Evolutionary conservation across 768 basidiomycete species (phyloP).

Genomic region (Mycena leptocephala): DNA sequence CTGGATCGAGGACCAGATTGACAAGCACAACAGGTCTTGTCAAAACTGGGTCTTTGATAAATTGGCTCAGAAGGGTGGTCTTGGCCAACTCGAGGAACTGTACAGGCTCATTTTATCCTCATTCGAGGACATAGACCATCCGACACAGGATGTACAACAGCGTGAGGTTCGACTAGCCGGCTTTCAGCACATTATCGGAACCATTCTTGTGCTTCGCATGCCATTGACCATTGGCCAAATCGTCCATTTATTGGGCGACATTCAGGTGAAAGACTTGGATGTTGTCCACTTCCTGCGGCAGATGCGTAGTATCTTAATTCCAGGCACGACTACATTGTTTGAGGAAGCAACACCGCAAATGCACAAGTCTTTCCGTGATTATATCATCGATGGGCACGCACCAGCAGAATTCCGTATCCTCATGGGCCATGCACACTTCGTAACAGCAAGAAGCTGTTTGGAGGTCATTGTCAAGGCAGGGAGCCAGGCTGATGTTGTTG

Average conservation of each 20-base stretch:
- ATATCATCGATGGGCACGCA: background rate
- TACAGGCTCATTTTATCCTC: background rate
- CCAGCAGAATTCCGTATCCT: background rate
- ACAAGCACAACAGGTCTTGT: background rate
- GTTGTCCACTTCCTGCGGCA: background rate
- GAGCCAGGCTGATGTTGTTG: too few relatives aligned
- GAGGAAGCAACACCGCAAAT: constrained; percentile 2
- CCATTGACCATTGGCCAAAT: background rate
- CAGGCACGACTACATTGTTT: background rate
- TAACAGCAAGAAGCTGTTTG: too few relatives aligned
- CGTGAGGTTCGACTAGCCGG: background rate
- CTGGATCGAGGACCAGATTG: background rate
- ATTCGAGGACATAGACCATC: background rate
- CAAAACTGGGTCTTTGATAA: background rate
- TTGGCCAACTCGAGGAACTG: background rate
- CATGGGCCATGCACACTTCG: background rate
- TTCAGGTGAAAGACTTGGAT: background rate
- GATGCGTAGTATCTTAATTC: background rate
- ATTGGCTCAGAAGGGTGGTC: background rate
- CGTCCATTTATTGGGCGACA: background rate
- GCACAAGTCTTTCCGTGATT: constrained; percentile 10
- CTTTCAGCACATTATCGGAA: constrained; percentile 3
- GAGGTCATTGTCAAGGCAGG: too few relatives aligned
- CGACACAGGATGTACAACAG: background rate
- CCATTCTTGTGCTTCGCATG: background rate